Base-by-base conservation (phyloP, 257 asterid genomes). In the Solanum virginianum region DNA sequence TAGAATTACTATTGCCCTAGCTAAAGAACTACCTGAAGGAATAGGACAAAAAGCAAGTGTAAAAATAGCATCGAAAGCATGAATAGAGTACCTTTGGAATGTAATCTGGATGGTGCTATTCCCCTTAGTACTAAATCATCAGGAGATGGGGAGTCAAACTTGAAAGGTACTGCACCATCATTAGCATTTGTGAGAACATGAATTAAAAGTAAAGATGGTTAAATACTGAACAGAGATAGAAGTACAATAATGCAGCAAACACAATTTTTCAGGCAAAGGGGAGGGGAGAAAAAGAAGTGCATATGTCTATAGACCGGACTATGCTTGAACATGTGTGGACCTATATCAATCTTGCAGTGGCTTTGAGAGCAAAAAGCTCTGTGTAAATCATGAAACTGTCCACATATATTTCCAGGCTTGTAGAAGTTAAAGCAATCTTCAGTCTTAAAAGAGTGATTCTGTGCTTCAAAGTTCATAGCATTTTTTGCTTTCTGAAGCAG, bases 121-220 rank as follows among this genome's bases (percentile, higher is more conserved):
- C 95, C 92, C 87, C 87, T 87, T 36, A 94, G 89, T 72, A 93
- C 97, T 90, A 92, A 54, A 89, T 96, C 98, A 89, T 94, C 98
- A 20, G 98, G 98, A 85, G 99, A 96, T 68, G 97, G 98, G 70
- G 84, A 90, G 85, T 93, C 89, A 81, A 95, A 96, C 91, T 91
- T 90, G 97, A 94, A 96, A 55, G 96, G 95, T 80, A 89, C 98
- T 95, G 97, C 91, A 89, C 80, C 88, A 92, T 81, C 39, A 59
- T 49, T 68, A 36, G 65, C 45, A 88, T 41, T 85, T 59, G 85
- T 92, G 74, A 93, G 89, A 88, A 82, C 87, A 81, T 75, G 86
- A 80, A 63, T 47, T 82, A 68, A 85, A 80, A 57, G 85, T 53
- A 89, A 85, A 86, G 86, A 81, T 47, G 86, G 84, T 63, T 63